These are phyloP conservation scores for Colletotrichum australisinense DNA, from an alignment of 2,329 filamentous ascomycete species.

Conservation along the genomic window DNA sequence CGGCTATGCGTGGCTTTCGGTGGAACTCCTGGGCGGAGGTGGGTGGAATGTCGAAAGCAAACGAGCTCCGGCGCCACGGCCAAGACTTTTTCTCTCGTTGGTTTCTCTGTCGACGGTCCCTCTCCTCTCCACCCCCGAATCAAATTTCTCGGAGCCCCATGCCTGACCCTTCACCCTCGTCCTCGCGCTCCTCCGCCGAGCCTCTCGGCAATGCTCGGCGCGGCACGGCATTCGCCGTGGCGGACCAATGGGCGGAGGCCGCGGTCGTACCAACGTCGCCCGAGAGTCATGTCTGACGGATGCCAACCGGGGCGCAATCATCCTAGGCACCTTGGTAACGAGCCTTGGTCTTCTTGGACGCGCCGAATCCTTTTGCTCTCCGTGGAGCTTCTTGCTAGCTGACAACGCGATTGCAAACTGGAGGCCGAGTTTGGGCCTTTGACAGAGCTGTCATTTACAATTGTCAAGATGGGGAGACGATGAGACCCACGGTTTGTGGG, in stretches of 20 bases:
- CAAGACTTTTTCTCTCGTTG: constrained; percentile 13
- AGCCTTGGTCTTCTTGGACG: constrained; percentile 25
- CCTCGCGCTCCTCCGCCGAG: constrained; percentile 26
- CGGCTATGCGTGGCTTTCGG: constrained; percentile 11
- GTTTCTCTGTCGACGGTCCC: background rate
- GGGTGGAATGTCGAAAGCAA: constrained; percentile 13
- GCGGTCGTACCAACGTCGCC: constrained; percentile 13
- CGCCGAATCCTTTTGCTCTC: constrained; percentile 6
- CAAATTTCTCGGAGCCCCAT: constrained; percentile 22
- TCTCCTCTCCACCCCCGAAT: constrained; percentile 4
- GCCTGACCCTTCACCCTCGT: constrained; percentile 23
- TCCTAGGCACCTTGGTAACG: background rate
- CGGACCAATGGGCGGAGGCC: constrained; percentile 24
- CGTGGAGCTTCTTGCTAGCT: background rate
- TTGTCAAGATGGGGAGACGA: constrained; percentile 17
- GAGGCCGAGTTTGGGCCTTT: background rate
- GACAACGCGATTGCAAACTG: background rate
- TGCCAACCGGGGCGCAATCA: constrained; percentile 6
- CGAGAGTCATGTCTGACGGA: constrained; percentile 29
- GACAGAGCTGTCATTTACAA: constrained; percentile 10
- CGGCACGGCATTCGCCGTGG: constrained; percentile 30
- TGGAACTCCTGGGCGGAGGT: constrained; percentile 10
- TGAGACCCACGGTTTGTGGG: background rate
- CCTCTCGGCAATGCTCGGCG: constrained; percentile 35
- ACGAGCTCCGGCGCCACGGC: background rate